Percentiles rank a stretch among this genome's conserved stretches.
These are phyloP conservation scores for Vaccinium darrowii DNA, from an alignment of 148 eudicot species.

Conservation along the genomic window DNA sequence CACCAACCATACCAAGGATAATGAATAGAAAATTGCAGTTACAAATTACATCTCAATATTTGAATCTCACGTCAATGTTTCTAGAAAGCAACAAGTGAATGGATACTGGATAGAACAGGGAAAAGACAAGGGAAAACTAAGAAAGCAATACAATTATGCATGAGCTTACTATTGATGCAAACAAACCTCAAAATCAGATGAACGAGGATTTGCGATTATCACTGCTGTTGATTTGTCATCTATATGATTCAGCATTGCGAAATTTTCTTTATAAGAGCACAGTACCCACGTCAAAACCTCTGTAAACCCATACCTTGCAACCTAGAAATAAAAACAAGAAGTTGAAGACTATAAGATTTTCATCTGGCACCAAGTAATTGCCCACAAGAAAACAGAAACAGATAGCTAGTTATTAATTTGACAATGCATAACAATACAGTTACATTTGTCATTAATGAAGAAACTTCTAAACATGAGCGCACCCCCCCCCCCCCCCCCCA, in stretches of 20 bases:
- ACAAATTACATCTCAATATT: neutral
- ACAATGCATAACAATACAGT: neutral
- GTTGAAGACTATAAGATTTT: neutral
- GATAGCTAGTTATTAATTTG: neutral
- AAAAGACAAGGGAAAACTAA: neutral
- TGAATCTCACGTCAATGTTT: neutral
- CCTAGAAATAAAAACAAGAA: conserved; percentile 34
- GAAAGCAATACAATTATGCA: neutral
- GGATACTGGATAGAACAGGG: neutral
- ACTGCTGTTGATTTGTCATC: conserved; percentile 81
- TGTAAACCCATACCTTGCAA: conserved; percentile 86
- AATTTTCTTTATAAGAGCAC: conserved; percentile 82
- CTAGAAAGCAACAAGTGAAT: neutral
- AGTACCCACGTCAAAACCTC: conserved; percentile 87
- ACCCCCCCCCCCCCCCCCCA: too few species aligned
- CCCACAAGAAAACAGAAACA: neutral
- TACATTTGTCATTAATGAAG: neutral
- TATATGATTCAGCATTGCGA: conserved; percentile 67
- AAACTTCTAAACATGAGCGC: too few species aligned
- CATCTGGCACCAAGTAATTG: neutral
- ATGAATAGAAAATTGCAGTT: neutral
- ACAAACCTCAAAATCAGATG: conserved; percentile 96
- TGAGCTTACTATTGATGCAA: neutral
- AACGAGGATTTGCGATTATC: conserved; percentile 80
- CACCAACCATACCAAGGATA: neutral